Evolutionary conservation across 257 asterid genomes (phyloP).

Genomic region (Knoxia roxburghii): DNA sequence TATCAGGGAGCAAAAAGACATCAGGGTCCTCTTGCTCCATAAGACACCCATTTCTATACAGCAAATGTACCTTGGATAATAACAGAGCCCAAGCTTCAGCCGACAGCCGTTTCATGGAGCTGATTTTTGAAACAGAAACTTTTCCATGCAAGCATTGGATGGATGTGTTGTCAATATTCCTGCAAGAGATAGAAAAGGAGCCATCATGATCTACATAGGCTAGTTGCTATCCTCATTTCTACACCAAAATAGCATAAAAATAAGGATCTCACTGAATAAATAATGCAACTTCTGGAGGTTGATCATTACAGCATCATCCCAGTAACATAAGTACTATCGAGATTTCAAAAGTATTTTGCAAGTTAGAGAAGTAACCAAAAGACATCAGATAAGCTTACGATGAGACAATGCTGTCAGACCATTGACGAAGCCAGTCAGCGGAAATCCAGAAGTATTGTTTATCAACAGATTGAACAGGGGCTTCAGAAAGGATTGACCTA

Average conservation of each 20-base stretch:
- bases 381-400: slow-evolving; percentile 42
- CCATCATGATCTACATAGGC: neutral
- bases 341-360: neutral
- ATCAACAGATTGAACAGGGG: slow-evolving; percentile 66
- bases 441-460: slow-evolving; percentile 78
- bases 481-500: slow-evolving; percentile 72
- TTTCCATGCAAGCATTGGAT: slow-evolving; percentile 81
- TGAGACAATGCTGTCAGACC: slow-evolving; percentile 76
- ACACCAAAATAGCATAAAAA: too few relatives aligned
- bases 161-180: slow-evolving; percentile 74
- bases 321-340: neutral
- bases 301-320: neutral
- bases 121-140: slow-evolving; percentile 68
- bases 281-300: neutral
- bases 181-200: slow-evolving; percentile 32
- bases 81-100: slow-evolving; percentile 80
- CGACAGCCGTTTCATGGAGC: slow-evolving; percentile 77
- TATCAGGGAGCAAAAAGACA: neutral
- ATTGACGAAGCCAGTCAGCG: slow-evolving; percentile 93
- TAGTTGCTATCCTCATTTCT: neutral
- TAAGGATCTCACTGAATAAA: neutral
- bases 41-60: slow-evolving; percentile 1
- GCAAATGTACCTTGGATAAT: slow-evolving; percentile 58
- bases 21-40: neutral
- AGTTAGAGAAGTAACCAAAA: slow-evolving; percentile 5